Evolutionary conservation across 139 green algal species (phyloP).

Genomic region (Gonium pectorale): DNA sequence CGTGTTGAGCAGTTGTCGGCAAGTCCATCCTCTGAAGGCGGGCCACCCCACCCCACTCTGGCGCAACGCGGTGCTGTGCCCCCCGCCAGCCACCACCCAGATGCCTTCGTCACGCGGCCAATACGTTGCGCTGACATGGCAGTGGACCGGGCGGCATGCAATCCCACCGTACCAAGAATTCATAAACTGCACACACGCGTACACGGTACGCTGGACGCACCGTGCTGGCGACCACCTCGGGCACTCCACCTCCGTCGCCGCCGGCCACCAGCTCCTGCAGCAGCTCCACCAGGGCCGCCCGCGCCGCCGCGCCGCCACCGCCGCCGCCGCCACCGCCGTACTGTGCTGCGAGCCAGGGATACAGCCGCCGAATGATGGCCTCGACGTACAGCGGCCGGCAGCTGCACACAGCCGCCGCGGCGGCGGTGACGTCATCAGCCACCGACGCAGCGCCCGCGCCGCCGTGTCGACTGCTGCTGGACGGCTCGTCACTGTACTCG

Average conservation of each 20-base stretch:
- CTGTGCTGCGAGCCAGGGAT: slow-evolving; percentile 45
- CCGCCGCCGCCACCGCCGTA: slow-evolving; percentile 25
- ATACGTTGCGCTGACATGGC: too few species aligned
- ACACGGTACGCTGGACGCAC: slow-evolving; percentile 1
- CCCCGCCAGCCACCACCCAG: too few species aligned
- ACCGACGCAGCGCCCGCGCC: not conserved
- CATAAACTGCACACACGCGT: too few species aligned
- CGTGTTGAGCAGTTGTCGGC: too few species aligned
- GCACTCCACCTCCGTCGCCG: not conserved
- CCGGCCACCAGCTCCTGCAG: not conserved
- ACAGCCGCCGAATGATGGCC: slow-evolving; percentile 53
- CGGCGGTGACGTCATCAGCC: not conserved
- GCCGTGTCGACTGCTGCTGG: not conserved
- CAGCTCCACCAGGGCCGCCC: not conserved
- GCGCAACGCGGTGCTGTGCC: too few species aligned
- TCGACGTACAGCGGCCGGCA: slow-evolving; percentile 50
- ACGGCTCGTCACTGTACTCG: too few species aligned
- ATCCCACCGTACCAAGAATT: too few species aligned
- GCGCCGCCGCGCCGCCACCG: not conserved
- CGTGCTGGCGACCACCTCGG: not conserved
- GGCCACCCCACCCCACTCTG: too few species aligned
- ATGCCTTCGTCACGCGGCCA: too few species aligned
- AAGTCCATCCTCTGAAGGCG: too few species aligned
- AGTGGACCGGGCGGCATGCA: too few species aligned
- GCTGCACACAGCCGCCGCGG: not conserved